Percentiles rank a stretch among this genome's conserved stretches.
Conservation (phyloP, 371 early-diverging fungal genomes). For the Haplosporangium sp. region DNA sequence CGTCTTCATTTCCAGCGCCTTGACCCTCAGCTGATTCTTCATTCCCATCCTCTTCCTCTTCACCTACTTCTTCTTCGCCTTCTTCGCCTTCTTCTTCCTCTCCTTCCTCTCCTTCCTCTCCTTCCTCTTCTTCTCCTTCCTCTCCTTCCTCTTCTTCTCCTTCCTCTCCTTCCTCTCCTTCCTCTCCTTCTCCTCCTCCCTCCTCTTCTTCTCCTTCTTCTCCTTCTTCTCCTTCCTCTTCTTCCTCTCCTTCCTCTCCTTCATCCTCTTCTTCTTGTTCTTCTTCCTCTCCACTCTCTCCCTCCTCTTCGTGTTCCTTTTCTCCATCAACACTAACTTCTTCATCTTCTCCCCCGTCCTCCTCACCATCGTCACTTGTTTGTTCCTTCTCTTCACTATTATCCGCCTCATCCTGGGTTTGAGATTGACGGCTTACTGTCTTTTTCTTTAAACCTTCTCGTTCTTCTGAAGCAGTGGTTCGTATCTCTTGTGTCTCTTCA, state of each 20-base stretch:
- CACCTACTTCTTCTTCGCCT: slow-evolving; percentile 7
- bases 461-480: background rate
- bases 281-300: background rate
- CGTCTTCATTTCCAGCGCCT: background rate
- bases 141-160: background rate
- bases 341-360: background rate
- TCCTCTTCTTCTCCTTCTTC: background rate
- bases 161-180: slow-evolving; percentile 2
- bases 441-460: background rate
- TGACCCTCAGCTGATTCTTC: background rate
- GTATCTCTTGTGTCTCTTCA: background rate
- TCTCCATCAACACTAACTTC: background rate
- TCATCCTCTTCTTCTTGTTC: background rate
- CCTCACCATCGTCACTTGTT: too few species aligned
- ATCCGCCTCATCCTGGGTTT: too few species aligned
- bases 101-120: background rate
- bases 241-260: background rate
- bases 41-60: slow-evolving; percentile 4
- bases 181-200: slow-evolving; percentile 4
- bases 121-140: background rate
- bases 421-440: background rate
- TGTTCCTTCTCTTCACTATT: too few species aligned
- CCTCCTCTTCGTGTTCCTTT: background rate
- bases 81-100: slow-evolving; percentile 21
- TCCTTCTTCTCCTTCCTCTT: background rate